A percentile compares a stretch with the other conserved stretches of the same genome.
phyloP scores from a whole-genome alignment of 176 grass and related monocot genomes.

The Oryza nivara region DNA sequence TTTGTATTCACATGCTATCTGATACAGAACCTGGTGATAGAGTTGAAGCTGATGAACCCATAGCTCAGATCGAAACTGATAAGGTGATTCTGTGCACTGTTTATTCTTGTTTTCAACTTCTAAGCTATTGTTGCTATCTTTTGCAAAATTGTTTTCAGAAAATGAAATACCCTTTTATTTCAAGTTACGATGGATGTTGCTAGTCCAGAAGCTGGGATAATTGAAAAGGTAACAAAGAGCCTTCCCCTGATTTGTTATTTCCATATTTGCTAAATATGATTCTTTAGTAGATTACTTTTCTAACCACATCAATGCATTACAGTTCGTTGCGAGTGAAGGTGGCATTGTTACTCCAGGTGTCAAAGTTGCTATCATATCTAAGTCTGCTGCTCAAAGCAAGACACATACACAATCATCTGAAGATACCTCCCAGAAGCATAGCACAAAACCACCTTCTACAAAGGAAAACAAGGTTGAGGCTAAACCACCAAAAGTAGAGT shows the following conservation, averaged over 20 bases:
- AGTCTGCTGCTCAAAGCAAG: slow-evolving; percentile 57
- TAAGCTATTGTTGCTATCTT: slow-evolving; percentile 14
- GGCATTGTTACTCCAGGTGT: slow-evolving; percentile 82
- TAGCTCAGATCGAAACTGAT: slow-evolving; percentile 89
- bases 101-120: slow-evolving; percentile 8
- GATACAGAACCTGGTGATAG: slow-evolving; percentile 73
- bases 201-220: slow-evolving; percentile 77
- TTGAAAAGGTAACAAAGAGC: slow-evolving; percentile 58
- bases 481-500: slow-evolving; percentile 45
- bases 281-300: slow-evolving; percentile 34
- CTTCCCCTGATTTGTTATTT: slow-evolving; percentile 23
- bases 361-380: slow-evolving; percentile 76
- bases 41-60: slow-evolving; percentile 71
- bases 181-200: slow-evolving; percentile 88
- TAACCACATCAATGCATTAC: slow-evolving; percentile 35
- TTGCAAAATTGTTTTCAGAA: slow-evolving; percentile 14
- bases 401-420: slow-evolving; percentile 58
- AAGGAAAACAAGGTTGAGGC: slow-evolving; percentile 56
- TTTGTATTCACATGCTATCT: slow-evolving; percentile 28
- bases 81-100: slow-evolving; percentile 50
- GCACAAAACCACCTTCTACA: slow-evolving; percentile 32
- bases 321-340: slow-evolving; percentile 73
- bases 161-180: slow-evolving; percentile 23
- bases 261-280: slow-evolving; percentile 13
- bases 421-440: slow-evolving; percentile 56